phyloP scores from a whole-genome alignment of 2,329 filamentous ascomycete species.

The Aspergillus brunneoviolaceus region DNA sequence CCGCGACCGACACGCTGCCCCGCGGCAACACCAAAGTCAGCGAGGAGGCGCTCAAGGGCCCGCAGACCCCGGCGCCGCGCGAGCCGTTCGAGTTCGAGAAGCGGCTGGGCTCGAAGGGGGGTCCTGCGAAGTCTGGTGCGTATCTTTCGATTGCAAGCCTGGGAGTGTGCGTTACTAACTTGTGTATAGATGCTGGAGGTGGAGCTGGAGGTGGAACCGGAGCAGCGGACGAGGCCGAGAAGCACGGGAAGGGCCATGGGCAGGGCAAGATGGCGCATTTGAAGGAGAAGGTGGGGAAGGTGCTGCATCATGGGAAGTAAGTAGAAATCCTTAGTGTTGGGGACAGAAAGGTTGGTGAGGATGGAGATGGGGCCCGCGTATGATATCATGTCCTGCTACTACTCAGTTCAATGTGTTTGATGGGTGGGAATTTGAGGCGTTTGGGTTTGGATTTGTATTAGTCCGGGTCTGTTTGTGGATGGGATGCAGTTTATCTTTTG shows the following conservation, averaged over 20 bases:
- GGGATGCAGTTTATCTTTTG: no score
- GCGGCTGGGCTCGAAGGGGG: constrained; percentile 17
- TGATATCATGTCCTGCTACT: not conserved
- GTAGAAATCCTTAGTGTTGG: no score
- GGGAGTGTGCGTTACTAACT: not conserved
- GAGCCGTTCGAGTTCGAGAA: constrained; percentile 32
- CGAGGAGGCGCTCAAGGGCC: constrained; percentile 32
- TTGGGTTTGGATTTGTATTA: no score
- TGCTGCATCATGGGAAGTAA: constrained; percentile 5
- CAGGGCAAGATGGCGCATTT: constrained; percentile 22
- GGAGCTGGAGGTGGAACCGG: not conserved
- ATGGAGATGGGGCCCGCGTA: no score
- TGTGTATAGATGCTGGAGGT: not conserved
- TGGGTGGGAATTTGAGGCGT: no score
- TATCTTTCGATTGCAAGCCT: not conserved
- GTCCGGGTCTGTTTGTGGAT: no score
- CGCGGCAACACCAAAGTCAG: constrained; percentile 21
- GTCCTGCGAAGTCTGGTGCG: not conserved
- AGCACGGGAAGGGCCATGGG: constrained; percentile 4
- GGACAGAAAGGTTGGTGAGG: no score
- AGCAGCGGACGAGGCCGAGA: not conserved
- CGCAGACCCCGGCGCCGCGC: constrained; percentile 24
- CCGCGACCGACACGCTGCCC: not conserved
- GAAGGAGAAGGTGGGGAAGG: constrained; percentile 37
- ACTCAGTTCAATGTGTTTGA: no score